Evolutionary conservation across 371 early-diverging fungal species (phyloP).

Genomic region (Haplosporangium sp.): DNA sequence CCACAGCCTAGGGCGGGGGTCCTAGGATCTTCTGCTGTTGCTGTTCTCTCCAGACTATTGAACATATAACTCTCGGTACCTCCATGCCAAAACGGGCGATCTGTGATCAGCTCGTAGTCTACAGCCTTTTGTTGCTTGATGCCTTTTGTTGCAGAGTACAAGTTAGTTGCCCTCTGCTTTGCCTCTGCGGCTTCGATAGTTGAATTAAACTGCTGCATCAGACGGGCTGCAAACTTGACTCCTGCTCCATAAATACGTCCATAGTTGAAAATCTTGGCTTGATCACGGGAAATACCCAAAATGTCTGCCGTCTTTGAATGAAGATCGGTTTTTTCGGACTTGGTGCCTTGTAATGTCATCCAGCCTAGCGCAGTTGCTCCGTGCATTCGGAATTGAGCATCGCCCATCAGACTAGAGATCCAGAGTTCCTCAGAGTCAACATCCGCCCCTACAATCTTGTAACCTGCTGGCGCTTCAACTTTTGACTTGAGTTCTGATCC

Average conservation of each 20-base stretch:
- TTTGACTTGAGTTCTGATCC: slow-evolving; percentile 96
- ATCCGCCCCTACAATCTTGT: slow-evolving; percentile 95
- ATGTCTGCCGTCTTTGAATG: slow-evolving; percentile 95
- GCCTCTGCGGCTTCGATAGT: slow-evolving; percentile 77
- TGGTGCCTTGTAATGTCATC: slow-evolving; percentile 97
- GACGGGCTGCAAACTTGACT: slow-evolving; percentile 82
- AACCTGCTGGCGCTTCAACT: slow-evolving; percentile 86
- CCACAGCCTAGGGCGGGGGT: slow-evolving; percentile 92
- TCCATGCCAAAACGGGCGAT: slow-evolving; percentile 84
- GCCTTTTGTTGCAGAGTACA: slow-evolving; percentile 92
- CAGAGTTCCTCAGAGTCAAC: slow-evolving; percentile 98
- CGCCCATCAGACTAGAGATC: slow-evolving; percentile 96
- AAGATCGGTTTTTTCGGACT: slow-evolving; percentile 90
- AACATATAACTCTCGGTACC: slow-evolving; percentile 97
- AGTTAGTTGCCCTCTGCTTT: slow-evolving; percentile 67
- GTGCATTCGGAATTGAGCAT: slow-evolving; percentile 93
- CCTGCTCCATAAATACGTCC: slow-evolving; percentile 97
- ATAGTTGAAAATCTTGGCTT: slow-evolving; percentile 97
- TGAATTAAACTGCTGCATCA: slow-evolving; percentile 87
- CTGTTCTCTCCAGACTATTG: slow-evolving; percentile 91
- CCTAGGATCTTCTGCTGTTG: slow-evolving; percentile 76
- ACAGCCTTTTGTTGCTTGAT: slow-evolving; percentile 55
- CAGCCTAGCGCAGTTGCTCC: slow-evolving; percentile 96
- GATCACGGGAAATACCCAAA: slow-evolving; percentile 87
- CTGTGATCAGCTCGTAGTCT: slow-evolving; percentile 43